Evolutionary conservation across 2,329 filamentous ascomycete genomes (phyloP), one percentile per base, ranked within the genome.

Genomic region (Penicillium sp.): DNA sequence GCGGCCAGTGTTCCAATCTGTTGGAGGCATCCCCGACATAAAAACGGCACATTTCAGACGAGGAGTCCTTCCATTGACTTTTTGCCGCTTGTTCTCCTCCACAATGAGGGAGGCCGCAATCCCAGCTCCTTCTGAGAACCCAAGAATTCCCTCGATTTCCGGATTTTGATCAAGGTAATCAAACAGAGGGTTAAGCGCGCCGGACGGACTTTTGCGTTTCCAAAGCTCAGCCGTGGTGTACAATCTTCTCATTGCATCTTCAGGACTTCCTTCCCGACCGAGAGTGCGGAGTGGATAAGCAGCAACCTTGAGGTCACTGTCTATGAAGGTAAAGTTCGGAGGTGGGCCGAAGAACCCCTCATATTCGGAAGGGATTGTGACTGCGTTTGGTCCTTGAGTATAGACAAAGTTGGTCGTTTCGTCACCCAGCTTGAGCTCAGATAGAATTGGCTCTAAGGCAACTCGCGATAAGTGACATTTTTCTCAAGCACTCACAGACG

Each of bases 121-220:
- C 16, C 61, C 58, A 6, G 62, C 68, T 24, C 69, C 69, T 50
- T 70, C 68, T 3, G 64, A 68, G 46, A 66, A 71, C 4, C 68
- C 69, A 18, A 72, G 64, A 16, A 71, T 56, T 7, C 68, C 69
- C 18, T 64, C 66, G 18, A 70, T 66, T 0, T 67, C 65, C 2
- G 31, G n/a, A 22, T 69, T 63, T 11, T 33, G 50, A 13, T 69
- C 63, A 18, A 71, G 40, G 6, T 62, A 57, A 16, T 57, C 54
- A 19, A 67, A 56, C 2, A 68, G 49, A 19, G 55, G 60, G 33
- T 61, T 56, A 40, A 68, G 39, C 7, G 62, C 63, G 7, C 41
- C 27, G 13, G n/a, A 31, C 9, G 50, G 36, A 7, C 41, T 35
- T 16, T 43, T 18, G 37, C 31, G 7, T 24, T 52, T 52, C 50